Conservation (phyloP, 2,329 filamentous ascomycete species). For the Colletotrichum chlorophyti region DNA sequence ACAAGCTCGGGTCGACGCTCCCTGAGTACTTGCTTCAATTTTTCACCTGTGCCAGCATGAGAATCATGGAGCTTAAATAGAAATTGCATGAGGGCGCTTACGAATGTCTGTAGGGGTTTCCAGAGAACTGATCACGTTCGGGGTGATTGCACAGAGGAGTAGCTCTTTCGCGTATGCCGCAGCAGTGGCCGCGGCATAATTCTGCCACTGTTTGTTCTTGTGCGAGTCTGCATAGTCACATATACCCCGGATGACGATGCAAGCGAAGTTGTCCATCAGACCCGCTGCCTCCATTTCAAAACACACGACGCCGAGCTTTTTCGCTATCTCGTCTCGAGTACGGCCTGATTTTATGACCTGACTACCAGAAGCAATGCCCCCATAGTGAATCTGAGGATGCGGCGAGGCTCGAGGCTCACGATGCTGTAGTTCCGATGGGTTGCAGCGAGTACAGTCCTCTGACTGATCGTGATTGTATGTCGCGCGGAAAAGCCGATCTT, state of each 20-base stretch:
- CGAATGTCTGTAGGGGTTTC: neutral
- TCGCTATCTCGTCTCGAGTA: slow-evolving; percentile 36
- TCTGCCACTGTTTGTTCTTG: slow-evolving; percentile 44
- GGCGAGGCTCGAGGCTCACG: neutral
- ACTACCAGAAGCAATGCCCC: slow-evolving; percentile 30
- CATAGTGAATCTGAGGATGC: slow-evolving; percentile 20
- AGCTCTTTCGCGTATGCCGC: slow-evolving; percentile 36
- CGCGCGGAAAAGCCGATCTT: neutral
- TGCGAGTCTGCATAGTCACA: slow-evolving; percentile 46
- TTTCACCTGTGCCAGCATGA: neutral
- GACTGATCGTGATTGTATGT: neutral
- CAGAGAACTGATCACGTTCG: neutral
- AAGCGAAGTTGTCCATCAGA: slow-evolving; percentile 34
- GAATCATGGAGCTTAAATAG: too few species aligned
- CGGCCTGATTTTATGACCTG: slow-evolving; percentile 8
- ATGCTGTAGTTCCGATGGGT: neutral
- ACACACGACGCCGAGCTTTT: slow-evolving; percentile 25
- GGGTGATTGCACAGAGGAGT: slow-evolving; percentile 16
- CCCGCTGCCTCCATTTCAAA: slow-evolving; percentile 39
- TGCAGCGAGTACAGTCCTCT: neutral
- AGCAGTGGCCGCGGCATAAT: slow-evolving; percentile 41
- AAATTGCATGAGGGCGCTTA: neutral
- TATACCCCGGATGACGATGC: slow-evolving; percentile 43
- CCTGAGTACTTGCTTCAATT: neutral
- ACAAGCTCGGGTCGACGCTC: slow-evolving; percentile 25